Base-by-base conservation (phyloP, 2,329 filamentous ascomycete genomes). In the Fonsecaea pedrosoi region DNA sequence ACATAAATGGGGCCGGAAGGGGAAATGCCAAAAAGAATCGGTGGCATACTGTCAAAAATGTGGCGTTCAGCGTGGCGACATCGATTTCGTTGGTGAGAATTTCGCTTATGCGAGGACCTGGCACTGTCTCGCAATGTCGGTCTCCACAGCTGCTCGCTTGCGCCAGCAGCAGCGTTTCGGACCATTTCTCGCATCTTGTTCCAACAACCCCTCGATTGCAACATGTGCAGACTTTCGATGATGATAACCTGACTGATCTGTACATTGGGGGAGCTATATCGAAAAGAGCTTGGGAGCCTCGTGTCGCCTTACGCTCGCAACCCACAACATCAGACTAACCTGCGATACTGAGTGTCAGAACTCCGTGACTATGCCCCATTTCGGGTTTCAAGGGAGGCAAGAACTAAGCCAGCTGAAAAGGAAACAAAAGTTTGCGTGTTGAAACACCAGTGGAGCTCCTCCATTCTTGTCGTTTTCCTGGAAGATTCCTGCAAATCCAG, bases 1-100 rank as follows among this genome's bases (percentile, higher is more conserved):
- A 48, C 57, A 30, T 25, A n/a, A 34, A 60, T 48, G 40, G 32
- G 40, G 57, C n/a, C 30, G 40, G 6, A 25, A n/a, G 57, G 9
- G 38, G 57, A 37, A 34, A 18, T n/a, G 15, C 21, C 38, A 50
- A 13, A 21, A 12, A 25, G 7, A 3, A 10, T 10, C 5, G 45
- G 18, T 8, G 37, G 21, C 40, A 45, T 18, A 7, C 4, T 1
- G 15, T 9, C 45, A 50, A 21, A n/a, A 50, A 25, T 1, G 18
- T 50, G 45, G 45, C 45, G 21, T 25, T 10, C 45, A 50, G 18
- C 6, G 45, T 25, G 45, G 45, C 45, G 25, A 50, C 12, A 25
- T 25, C 18, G 45, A 50, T 7, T 1, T 21, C 45, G 18, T 25
- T 50, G 45, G 45, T 25, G 45, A 12, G 45, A 50, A 25, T 50